Conservation (phyloP, 2,329 filamentous ascomycete genomes). For the Talaromyces piceae region DNA sequence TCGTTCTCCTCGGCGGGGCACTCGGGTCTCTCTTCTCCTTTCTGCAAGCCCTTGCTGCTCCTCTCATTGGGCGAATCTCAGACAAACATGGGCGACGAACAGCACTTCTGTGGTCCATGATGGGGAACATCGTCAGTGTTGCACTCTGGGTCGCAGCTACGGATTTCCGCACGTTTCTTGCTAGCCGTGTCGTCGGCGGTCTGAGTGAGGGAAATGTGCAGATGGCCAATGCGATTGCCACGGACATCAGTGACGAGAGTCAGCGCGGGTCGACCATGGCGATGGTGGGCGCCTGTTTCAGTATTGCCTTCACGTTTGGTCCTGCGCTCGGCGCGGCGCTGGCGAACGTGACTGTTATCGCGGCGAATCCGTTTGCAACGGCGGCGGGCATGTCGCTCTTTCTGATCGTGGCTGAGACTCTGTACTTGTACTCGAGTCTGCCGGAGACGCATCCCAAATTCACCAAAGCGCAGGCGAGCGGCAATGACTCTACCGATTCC, state of each 20-base stretch:
- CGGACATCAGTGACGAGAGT: slow-evolving; percentile 83
- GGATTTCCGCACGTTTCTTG: slow-evolving; percentile 92
- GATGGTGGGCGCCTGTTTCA: slow-evolving; percentile 92
- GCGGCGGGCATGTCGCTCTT: slow-evolving; percentile 81
- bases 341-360: slow-evolving; percentile 66
- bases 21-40: slow-evolving; percentile 90
- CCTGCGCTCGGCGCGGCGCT: slow-evolving; percentile 85
- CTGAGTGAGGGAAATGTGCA: slow-evolving; percentile 96
- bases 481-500: slow-evolving; percentile 9
- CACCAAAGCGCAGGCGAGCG: slow-evolving; percentile 20
- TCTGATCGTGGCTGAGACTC: slow-evolving; percentile 77
- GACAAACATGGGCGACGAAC: slow-evolving; percentile 81
- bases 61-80: slow-evolving; percentile 80
- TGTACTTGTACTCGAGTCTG: slow-evolving; percentile 75
- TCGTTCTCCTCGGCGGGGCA: slow-evolving; percentile 87
- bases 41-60: slow-evolving; percentile 85
- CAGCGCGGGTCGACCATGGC: slow-evolving; percentile 90
- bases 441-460: slow-evolving; percentile 73
- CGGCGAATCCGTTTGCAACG: slow-evolving; percentile 86
- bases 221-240: slow-evolving; percentile 89
- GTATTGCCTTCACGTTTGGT: slow-evolving; percentile 92
- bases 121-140: slow-evolving; percentile 85
- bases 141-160: slow-evolving; percentile 88
- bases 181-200: slow-evolving; percentile 85
- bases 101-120: slow-evolving; percentile 85